A percentile compares a stretch with the other conserved stretches of the same genome.
Evolutionary conservation across 371 early-diverging fungal genomes (phyloP).

Genomic region (Mucor ambiguus): DNA sequence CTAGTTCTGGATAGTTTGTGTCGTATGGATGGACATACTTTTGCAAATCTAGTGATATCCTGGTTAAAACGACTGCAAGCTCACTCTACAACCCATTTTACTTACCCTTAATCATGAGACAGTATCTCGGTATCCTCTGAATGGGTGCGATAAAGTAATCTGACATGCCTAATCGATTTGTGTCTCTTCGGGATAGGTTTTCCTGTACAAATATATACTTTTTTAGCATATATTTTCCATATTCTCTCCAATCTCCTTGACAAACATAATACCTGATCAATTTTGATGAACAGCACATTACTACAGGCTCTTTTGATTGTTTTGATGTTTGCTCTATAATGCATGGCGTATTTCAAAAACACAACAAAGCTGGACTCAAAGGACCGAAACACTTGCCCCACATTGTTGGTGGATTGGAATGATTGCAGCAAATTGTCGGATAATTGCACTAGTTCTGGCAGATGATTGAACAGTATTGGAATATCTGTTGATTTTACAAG

Average conservation of each 20-base stretch:
- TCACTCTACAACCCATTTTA: background rate
- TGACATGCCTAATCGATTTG: slow-evolving; percentile 45
- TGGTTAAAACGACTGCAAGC: too few relatives aligned
- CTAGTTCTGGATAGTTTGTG: slow-evolving; percentile 22
- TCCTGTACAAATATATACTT: slow-evolving; percentile 23
- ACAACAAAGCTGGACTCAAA: slow-evolving; percentile 35
- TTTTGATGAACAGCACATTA: slow-evolving; percentile 43
- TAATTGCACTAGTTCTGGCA: slow-evolving; percentile 35
- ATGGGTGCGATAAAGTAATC: slow-evolving; percentile 54
- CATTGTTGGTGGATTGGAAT: slow-evolving; percentile 23
- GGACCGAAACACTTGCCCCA: slow-evolving; percentile 33
- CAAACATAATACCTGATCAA: slow-evolving; percentile 45
- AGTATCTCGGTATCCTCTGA: slow-evolving; percentile 49
- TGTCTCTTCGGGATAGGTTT: slow-evolving; percentile 38
- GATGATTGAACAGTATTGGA: slow-evolving; percentile 39
- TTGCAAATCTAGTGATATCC: slow-evolving; percentile 31
- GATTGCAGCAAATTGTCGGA: slow-evolving; percentile 31
- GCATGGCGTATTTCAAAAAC: slow-evolving; percentile 49
- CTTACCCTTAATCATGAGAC: slow-evolving; percentile 48
- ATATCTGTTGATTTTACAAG: slow-evolving; percentile 40
- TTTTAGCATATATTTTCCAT: background rate
- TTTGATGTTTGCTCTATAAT: slow-evolving; percentile 44
- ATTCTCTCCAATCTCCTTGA: background rate
- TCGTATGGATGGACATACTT: slow-evolving; percentile 35
- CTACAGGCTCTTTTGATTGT: slow-evolving; percentile 41